phyloP scores from a whole-genome alignment of 2,329 filamentous ascomycete genomes.

The Pseudocercospora macadamiae region DNA sequence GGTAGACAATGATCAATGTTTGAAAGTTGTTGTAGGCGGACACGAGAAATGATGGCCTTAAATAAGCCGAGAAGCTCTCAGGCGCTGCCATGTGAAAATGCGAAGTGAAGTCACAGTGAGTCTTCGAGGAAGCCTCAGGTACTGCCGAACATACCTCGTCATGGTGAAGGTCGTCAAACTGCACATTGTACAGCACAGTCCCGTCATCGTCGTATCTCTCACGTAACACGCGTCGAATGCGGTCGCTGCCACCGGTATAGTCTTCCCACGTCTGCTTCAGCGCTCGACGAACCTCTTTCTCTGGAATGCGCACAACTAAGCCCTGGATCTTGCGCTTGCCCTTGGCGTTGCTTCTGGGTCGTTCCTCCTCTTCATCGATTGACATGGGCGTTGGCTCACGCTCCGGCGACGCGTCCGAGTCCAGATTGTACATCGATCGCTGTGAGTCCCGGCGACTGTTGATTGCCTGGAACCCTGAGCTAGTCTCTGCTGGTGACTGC shows the following conservation, averaged over 20 bases:
- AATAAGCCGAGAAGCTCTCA: not conserved
- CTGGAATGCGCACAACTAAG: slow-evolving; percentile 21
- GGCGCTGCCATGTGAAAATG: no score
- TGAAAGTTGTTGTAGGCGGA: no score
- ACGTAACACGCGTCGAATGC: slow-evolving; percentile 45
- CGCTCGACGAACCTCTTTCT: slow-evolving; percentile 16
- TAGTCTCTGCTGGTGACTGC: slow-evolving; percentile 6
- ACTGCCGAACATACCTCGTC: slow-evolving; percentile 44
- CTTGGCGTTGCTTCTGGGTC: not conserved
- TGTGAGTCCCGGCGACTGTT: slow-evolving; percentile 18
- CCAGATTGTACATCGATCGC: slow-evolving; percentile 15
- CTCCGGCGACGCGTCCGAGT: slow-evolving; percentile 15
- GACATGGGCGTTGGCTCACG: not conserved
- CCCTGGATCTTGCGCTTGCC: slow-evolving; percentile 6
- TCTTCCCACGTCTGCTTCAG: slow-evolving; percentile 31
- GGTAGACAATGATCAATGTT: no score
- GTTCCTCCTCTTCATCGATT: slow-evolving; percentile 16
- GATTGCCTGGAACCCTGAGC: slow-evolving; percentile 24
- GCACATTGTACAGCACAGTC: slow-evolving; percentile 44
- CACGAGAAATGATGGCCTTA: not conserved
- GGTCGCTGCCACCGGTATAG: slow-evolving; percentile 31
- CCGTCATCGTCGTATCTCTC: slow-evolving; percentile 39
- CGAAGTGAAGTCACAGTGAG: not conserved
- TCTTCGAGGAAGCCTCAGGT: not conserved
- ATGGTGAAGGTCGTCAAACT: slow-evolving; percentile 44